phyloP scores from a whole-genome alignment of 2,329 filamentous ascomycete genomes.

The Colletotrichum shisoi region DNA sequence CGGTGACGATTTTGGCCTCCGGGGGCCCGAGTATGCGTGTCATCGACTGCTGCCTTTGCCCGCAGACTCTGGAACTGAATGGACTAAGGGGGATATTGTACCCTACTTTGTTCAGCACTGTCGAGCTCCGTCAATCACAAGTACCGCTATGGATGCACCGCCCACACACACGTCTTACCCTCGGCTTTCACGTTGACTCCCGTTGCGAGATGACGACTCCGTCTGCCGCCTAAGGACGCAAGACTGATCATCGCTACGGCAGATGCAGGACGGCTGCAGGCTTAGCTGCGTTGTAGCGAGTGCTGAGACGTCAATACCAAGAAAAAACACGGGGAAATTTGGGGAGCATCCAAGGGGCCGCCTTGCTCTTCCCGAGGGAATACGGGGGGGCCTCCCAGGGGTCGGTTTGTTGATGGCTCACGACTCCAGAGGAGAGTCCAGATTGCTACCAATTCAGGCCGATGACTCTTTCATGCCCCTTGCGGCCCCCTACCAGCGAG shows the following conservation, averaged over 20 bases:
- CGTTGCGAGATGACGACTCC: constrained; percentile 32
- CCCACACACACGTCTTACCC: not conserved
- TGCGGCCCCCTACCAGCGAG: constrained; percentile 24
- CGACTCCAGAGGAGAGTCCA: constrained; percentile 11
- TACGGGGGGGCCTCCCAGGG: constrained; percentile 19
- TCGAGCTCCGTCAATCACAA: not conserved
- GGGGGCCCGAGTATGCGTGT: constrained; percentile 16
- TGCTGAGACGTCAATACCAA: constrained; percentile 19
- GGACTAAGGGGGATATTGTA: not conserved
- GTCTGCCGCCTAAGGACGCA: constrained; percentile 29
- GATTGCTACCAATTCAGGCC: constrained; percentile 25
- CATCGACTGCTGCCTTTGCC: not conserved
- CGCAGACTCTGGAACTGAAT: not conserved
- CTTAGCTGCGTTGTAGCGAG: constrained; percentile 9
- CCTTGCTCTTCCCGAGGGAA: not conserved
- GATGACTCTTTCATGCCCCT: constrained; percentile 35
- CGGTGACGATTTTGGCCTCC: constrained; percentile 15
- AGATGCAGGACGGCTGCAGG: constrained; percentile 8
- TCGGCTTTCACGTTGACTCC: constrained; percentile 6
- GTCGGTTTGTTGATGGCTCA: not conserved
- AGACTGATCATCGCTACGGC: constrained; percentile 27
- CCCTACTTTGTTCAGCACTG: not conserved
- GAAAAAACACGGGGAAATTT: constrained; percentile 33
- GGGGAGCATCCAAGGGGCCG: constrained; percentile 14
- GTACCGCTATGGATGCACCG: not conserved